A percentile compares a stretch with the other conserved stretches of the same genome.
phyloP scores from a whole-genome alignment of 495 filamentous ascomycete genomes.

The Talaromyces ruber region DNA sequence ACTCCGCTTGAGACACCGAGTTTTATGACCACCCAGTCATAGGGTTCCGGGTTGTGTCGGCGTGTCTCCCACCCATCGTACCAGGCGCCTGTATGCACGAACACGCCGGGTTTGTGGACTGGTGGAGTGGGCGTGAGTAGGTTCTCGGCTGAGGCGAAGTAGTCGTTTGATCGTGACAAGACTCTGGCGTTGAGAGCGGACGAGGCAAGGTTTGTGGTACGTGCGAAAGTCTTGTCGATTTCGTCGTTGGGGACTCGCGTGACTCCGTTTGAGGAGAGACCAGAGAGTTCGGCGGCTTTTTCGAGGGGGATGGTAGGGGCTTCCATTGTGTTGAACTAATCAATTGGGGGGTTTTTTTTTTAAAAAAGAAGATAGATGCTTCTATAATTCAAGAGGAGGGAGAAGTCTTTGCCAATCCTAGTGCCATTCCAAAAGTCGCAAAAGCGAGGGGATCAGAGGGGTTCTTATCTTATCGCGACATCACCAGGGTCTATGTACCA shows the following conservation, averaged over 20 bases:
- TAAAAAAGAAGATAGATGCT: neutral
- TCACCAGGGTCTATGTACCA: neutral
- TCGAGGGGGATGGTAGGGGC: neutral
- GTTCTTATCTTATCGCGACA: conserved; percentile 1
- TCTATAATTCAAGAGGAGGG: neutral
- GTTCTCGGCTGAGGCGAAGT: conserved; percentile 77
- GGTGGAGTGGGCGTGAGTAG: conserved; percentile 68
- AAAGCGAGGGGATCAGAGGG: neutral
- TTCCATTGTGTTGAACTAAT: neutral
- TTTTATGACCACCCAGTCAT: conserved; percentile 77
- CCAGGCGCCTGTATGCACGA: conserved; percentile 82
- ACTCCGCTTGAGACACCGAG: conserved; percentile 71
- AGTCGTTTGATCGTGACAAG: conserved; percentile 76
- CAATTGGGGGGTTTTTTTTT: neutral
- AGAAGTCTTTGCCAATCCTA: neutral
- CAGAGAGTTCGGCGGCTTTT: conserved; percentile 8
- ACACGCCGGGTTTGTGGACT: conserved; percentile 70
- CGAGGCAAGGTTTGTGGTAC: conserved; percentile 65
- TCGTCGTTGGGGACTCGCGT: conserved; percentile 43
- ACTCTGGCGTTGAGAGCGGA: conserved; percentile 63
- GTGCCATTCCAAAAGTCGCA: neutral
- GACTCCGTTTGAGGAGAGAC: conserved; percentile 15
- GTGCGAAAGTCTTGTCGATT: conserved; percentile 61
- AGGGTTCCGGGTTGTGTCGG: conserved; percentile 68
- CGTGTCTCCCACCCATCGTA: conserved; percentile 95